Percentiles rank a stretch among this genome's conserved stretches.
Evolutionary conservation across 169 alveolate species (phyloP).

Genomic region (Babesia bovis): DNA sequence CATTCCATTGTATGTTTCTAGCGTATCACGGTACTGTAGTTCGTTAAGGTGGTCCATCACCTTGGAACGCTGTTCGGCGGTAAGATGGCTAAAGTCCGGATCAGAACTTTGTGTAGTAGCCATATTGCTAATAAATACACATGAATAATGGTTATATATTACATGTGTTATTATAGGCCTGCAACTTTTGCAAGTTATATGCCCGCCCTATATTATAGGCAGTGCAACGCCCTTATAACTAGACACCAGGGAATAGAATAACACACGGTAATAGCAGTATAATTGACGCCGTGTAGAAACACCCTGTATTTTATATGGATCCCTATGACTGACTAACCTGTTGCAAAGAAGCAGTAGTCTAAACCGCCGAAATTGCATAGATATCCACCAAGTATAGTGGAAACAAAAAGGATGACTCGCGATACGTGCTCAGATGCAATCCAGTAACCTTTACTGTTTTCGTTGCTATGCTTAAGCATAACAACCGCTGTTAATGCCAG

Average conservation of each 20-base stretch:
- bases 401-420: conserved; percentile 37
- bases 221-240: neutral
- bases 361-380: conserved; percentile 25
- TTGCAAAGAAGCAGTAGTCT: conserved; percentile 52
- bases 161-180: neutral
- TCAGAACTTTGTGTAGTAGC: conserved; percentile 33
- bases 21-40: conserved; percentile 78
- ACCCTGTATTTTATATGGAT: neutral
- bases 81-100: conserved; percentile 59
- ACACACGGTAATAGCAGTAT: conserved; percentile 35
- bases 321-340: conserved; percentile 5
- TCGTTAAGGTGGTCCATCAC: conserved; percentile 72
- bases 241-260: conserved; percentile 45
- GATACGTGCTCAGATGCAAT: conserved; percentile 50
- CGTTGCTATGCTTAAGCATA: conserved; percentile 46
- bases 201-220: conserved; percentile 25
- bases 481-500: conserved; percentile 47
- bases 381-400: conserved; percentile 55
- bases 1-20: conserved; percentile 77
- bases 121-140: conserved; percentile 9
- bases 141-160: neutral
- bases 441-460: conserved; percentile 55
- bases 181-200: neutral
- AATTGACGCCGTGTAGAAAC: conserved; percentile 30
- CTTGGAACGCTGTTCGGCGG: conserved; percentile 66